These are phyloP conservation scores for Astrothelium macrocarpum DNA, from an alignment of 495 filamentous ascomycete genomes.

Conservation along the genomic window DNA sequence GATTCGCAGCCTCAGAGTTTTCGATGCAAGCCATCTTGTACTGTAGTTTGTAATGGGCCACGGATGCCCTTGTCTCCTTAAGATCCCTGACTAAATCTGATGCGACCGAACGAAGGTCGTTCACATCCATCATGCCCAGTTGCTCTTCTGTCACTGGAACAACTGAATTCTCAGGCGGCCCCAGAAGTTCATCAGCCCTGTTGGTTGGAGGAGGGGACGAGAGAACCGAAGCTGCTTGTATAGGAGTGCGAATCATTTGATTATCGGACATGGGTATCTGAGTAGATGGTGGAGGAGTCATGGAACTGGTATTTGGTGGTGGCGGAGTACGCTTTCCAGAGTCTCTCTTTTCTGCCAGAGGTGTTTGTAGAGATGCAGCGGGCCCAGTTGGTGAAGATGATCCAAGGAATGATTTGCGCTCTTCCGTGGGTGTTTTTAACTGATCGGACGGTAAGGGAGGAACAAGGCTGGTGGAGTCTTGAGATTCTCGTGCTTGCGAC, in stretches of 20 bases:
- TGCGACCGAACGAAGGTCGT: slow-evolving; percentile 50
- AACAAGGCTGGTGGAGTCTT: background rate
- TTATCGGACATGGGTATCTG: slow-evolving; percentile 11
- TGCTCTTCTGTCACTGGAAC: slow-evolving; percentile 11
- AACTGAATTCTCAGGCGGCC: background rate
- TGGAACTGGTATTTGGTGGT: background rate
- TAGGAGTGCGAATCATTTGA: slow-evolving; percentile 16
- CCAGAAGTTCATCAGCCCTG: background rate
- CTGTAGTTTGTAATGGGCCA: slow-evolving; percentile 86
- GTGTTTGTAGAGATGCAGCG: background rate
- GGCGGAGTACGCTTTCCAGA: background rate
- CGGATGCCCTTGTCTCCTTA: slow-evolving; percentile 63
- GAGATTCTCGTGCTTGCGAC: background rate
- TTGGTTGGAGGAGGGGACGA: slow-evolving; percentile 25
- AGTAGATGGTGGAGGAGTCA: slow-evolving; percentile 21
- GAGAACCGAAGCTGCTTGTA: slow-evolving; percentile 20
- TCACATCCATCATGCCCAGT: slow-evolving; percentile 29
- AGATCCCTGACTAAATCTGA: slow-evolving; percentile 43
- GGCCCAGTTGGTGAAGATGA: background rate
- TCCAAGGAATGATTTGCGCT: background rate
- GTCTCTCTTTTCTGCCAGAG: background rate
- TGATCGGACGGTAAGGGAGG: background rate
- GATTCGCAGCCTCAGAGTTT: slow-evolving; percentile 73
- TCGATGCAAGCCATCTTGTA: slow-evolving; percentile 80
- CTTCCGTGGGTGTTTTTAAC: background rate